Evolutionary conservation across 2,329 filamentous ascomycete species (phyloP), one percentile per base, ranked within the genome.

Genomic region (Thielaviopsis musarum): DNA sequence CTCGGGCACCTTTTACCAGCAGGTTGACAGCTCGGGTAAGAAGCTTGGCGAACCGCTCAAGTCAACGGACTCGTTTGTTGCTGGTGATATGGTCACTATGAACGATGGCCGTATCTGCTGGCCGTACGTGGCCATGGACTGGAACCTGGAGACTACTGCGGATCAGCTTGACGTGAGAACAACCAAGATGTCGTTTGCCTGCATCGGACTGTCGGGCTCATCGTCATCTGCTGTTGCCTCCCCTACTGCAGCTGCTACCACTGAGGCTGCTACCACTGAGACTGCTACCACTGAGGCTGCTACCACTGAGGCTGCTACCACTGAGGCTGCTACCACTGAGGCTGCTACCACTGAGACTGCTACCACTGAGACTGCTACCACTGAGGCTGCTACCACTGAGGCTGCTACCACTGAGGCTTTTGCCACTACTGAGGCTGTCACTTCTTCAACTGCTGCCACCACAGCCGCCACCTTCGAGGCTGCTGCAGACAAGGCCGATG

Each of bases 41-140:
- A 78, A 74, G 66, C 70, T 81, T 41, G 80, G 79, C 21, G 69
- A 72, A 17, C 68, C 77, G 1, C 65, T 82, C 61, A 72, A 71
- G 58, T 74, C 73, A n/a, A 73, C 67, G 13, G 73, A 81, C 65
- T 75, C 76, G n/a, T 80, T 74, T 64, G 78, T 84, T 53, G 77
- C 80, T 7, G 81, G 81, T 48, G 81, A 84, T 65, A 81, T 83
- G 73, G 79, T 80, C 12, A 81, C 77, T 34, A 76, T 81, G 71
- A 64, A 69, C n/a, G 77, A 81, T 62, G 77, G 76, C 22, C 72
- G 77, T 54, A 73, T 84, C 64, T 83, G 81, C 73, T 84, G 78
- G 79, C 79, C 79, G 26, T 82, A 81, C 63, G 77, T 80, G 58
- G 71, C 71, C 66, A 79, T 80, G 76, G 70, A 70, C 38, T 81